Evolutionary conservation across 169 alveolate species (phyloP).

Genomic region (Babesia ovata): DNA sequence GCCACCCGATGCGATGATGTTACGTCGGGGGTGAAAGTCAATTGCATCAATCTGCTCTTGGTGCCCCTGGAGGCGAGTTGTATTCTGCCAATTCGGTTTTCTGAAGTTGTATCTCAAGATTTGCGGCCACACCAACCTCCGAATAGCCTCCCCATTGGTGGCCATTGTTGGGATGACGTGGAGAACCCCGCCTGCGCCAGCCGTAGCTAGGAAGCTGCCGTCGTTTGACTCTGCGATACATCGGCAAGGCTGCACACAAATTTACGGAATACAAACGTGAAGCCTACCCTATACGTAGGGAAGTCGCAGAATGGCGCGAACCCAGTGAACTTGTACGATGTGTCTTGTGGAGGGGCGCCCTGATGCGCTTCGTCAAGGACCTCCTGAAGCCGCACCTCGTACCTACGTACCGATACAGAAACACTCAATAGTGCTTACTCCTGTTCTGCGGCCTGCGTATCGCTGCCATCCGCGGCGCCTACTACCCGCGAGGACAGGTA

Average conservation of each 20-base stretch:
- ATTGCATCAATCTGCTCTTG: conserved; percentile 57
- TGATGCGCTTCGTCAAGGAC: conserved; percentile 19
- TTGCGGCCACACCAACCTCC: conserved; percentile 13
- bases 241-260: conserved; percentile 47
- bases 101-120: not conserved
- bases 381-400: conserved; percentile 16
- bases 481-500: conserved; percentile 58
- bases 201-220: conserved; percentile 51
- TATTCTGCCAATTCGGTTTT: conserved; percentile 51
- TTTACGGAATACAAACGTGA: not conserved
- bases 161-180: conserved; percentile 58
- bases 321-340: conserved; percentile 22
- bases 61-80: conserved; percentile 58
- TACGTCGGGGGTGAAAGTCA: conserved; percentile 67
- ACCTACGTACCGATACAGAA: conserved; percentile 4
- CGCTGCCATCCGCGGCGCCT: conserved; percentile 23
- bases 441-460: conserved; percentile 12
- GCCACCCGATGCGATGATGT: conserved; percentile 78
- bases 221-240: conserved; percentile 64
- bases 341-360: conserved; percentile 4
- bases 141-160: conserved; percentile 10
- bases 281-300: conserved; percentile 46
- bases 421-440: conserved; percentile 4
- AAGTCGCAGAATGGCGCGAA: conserved; percentile 37
- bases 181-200: conserved; percentile 62